These are phyloP conservation scores for Helotiales sp. DNA, from an alignment of 2,329 filamentous ascomycete genomes.

Conservation along the genomic window DNA sequence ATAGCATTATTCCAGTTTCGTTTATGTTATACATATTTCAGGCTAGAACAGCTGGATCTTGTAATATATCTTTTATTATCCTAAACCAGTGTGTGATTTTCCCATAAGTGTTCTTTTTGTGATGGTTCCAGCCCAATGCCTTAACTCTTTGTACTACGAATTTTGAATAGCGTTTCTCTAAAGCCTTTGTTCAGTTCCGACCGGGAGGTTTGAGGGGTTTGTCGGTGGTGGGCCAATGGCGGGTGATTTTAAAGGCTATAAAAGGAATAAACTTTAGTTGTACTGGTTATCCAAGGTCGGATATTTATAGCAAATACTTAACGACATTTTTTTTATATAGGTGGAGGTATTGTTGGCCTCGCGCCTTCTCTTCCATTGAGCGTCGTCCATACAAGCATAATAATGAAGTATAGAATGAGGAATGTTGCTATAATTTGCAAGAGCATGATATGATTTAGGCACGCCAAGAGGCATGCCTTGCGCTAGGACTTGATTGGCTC, in stretches of 20 bases:
- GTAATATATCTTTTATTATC: constrained; percentile 38
- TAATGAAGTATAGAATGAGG: constrained; percentile 13
- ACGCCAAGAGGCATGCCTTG: constrained; percentile 20
- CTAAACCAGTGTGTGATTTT: constrained; percentile 44
- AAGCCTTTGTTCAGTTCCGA: constrained; percentile 31
- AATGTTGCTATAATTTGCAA: not conserved
- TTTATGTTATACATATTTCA: constrained; percentile 36
- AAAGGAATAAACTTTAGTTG: constrained; percentile 24
- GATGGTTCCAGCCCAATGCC: constrained; percentile 26
- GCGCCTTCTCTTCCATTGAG: constrained; percentile 17
- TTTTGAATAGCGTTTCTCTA: constrained; percentile 31
- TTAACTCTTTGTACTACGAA: constrained; percentile 26
- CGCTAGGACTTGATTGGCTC: not conserved
- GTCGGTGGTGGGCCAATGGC: constrained; percentile 18
- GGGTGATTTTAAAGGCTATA: constrained; percentile 23
- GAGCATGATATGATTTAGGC: constrained; percentile 8
- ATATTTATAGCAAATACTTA: constrained; percentile 10
- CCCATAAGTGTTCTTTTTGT: constrained; percentile 31
- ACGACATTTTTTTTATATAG: constrained; percentile 8
- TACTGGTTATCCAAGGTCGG: constrained; percentile 14
- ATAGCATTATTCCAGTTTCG: constrained; percentile 37
- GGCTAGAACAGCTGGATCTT: constrained; percentile 19
- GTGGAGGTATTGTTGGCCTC: constrained; percentile 9
- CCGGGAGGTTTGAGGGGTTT: constrained; percentile 26
- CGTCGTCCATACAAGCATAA: not conserved